A percentile compares a stretch with the other conserved stretches of the same genome.
phyloP scores from a whole-genome alignment of 129 eudicot genomes.

The Logfia minima region DNA sequence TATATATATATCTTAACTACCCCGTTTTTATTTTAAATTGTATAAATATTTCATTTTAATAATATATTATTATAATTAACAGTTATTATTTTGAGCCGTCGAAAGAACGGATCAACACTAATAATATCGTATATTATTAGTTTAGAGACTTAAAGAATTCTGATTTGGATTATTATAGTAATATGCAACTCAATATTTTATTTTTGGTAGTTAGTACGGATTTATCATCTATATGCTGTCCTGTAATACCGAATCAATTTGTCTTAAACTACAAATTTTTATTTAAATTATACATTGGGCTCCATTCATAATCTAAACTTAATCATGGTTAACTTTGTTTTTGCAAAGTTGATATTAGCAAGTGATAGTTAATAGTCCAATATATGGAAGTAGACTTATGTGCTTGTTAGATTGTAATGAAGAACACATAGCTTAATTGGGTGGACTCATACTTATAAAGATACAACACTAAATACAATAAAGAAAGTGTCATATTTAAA shows the following conservation, averaged over 20 bases:
- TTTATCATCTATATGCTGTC: constrained; percentile 16
- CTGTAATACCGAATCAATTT: constrained; percentile 16
- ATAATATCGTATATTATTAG: not conserved
- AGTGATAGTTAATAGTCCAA: not conserved
- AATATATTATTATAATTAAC: too few species aligned
- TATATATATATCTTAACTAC: too few species aligned
- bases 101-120: too few species aligned
- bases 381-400: not conserved
- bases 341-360: not conserved
- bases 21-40: too few species aligned
- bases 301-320: not conserved
- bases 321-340: not conserved
- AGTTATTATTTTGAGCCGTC: too few species aligned
- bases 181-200: not conserved
- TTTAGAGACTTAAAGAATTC: not conserved
- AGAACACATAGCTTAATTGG: not conserved
- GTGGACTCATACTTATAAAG: not conserved
- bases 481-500: too few species aligned
- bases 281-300: not conserved
- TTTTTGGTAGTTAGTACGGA: not conserved
- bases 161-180: not conserved
- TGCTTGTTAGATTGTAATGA: not conserved
- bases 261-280: constrained; percentile 8
- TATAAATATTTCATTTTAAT: too few species aligned
- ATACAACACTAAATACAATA: too few species aligned